phyloP scores from a whole-genome alignment of 1,139 yeast species.

The Debaryomyces udenii region DNA sequence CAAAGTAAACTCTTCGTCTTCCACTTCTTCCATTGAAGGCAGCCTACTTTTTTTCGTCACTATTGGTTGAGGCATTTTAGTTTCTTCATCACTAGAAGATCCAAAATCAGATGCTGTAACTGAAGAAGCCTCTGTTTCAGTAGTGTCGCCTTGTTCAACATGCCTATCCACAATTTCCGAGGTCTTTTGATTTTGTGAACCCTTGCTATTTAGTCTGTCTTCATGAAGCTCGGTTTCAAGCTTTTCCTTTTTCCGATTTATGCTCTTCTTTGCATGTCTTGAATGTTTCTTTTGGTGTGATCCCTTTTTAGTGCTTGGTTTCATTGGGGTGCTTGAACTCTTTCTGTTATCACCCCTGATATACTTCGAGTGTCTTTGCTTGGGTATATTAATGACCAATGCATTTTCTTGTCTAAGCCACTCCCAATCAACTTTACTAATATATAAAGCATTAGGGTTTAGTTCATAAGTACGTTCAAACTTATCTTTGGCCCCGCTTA shows the following conservation, averaged over 20 bases:
- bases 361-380: constrained; percentile 21
- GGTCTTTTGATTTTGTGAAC: too few relatives aligned
- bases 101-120: constrained; percentile 10
- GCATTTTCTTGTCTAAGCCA: constrained; percentile 34
- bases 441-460: constrained; percentile 35
- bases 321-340: constrained; percentile 7
- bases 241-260: constrained; percentile 3
- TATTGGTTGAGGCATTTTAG: background rate
- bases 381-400: constrained; percentile 46
- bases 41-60: constrained; percentile 4
- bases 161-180: too few relatives aligned
- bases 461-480: constrained; percentile 40
- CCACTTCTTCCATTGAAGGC: constrained; percentile 46
- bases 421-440: constrained; percentile 41
- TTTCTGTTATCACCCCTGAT: constrained; percentile 1
- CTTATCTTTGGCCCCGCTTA: constrained; percentile 35
- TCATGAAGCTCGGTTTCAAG: constrained; percentile 1
- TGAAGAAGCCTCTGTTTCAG: background rate
- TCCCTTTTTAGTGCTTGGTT: constrained; percentile 7
- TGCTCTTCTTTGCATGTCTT: constrained; percentile 5
- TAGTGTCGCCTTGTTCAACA: too few relatives aligned
- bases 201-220: background rate
- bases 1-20: constrained; percentile 49
- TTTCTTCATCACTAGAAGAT: constrained; percentile 11
- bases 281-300: constrained; percentile 6